Evolutionary conservation across 116 monocot genomes (phyloP).

Genomic region (Iris pallida): DNA sequence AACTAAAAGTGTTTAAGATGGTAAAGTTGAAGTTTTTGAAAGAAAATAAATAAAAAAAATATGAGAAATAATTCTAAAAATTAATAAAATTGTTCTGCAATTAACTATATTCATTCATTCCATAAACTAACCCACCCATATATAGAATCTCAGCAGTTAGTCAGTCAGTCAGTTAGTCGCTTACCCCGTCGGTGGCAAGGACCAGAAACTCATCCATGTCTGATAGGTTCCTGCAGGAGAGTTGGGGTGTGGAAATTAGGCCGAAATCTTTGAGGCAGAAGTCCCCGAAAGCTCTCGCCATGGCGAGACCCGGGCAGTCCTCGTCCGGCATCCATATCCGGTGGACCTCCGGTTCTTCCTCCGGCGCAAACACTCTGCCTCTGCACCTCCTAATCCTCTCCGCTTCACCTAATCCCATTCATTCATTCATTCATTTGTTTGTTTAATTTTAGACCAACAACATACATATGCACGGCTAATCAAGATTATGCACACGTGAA

Average conservation of each 20-base stretch:
- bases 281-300: constrained; percentile 85
- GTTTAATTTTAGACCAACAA: neutral
- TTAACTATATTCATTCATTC: no score
- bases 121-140: no score
- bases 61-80: no score
- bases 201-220: constrained; percentile 76
- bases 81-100: no score
- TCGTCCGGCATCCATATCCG: constrained; percentile 71
- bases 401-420: constrained; percentile 48
- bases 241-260: constrained; percentile 63
- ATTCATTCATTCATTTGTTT: no score
- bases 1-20: no score
- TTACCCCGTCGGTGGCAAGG: constrained; percentile 85
- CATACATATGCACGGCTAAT: no score
- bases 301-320: constrained; percentile 75
- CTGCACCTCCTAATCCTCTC: constrained; percentile 61
- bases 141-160: no score
- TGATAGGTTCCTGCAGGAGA: constrained; percentile 43
- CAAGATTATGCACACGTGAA: no score
- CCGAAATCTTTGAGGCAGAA: constrained; percentile 79
- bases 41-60: no score
- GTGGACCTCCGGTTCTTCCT: constrained; percentile 66
- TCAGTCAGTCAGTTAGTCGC: no score
- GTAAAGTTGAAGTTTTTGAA: no score
- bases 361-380: constrained; percentile 73